phyloP scores from a whole-genome alignment of 371 early-diverging fungal species.

The Apophysomyces trapeziformis region DNA sequence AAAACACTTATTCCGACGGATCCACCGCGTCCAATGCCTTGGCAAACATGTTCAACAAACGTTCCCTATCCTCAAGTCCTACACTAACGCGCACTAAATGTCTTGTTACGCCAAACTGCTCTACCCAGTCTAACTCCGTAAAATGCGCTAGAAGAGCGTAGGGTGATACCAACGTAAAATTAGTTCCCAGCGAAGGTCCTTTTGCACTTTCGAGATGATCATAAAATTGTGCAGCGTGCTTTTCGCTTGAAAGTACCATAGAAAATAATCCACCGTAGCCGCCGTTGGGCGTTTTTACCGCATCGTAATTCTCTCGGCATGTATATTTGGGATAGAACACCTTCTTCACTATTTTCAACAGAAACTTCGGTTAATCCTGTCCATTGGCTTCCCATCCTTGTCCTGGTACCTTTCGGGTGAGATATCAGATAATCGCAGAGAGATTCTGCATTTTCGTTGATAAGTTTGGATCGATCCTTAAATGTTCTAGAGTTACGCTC shows the following conservation, averaged over 20 bases:
- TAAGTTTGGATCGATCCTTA: constrained; percentile 66
- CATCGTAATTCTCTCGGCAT: constrained; percentile 68
- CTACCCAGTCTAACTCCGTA: constrained; percentile 92
- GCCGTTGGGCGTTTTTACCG: constrained; percentile 58
- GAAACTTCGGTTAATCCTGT: constrained; percentile 1
- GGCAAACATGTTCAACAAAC: constrained; percentile 67
- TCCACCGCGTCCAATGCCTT: constrained; percentile 72
- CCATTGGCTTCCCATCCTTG: not conserved
- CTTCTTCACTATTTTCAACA: constrained; percentile 53
- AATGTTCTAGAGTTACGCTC: constrained; percentile 95
- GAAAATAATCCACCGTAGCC: constrained; percentile 95
- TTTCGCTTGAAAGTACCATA: constrained; percentile 66
- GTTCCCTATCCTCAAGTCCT: constrained; percentile 80
- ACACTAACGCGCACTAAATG: constrained; percentile 88
- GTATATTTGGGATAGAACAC: constrained; percentile 89
- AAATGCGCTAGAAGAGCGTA: constrained; percentile 96
- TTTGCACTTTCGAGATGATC: constrained; percentile 83
- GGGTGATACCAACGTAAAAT: constrained; percentile 93
- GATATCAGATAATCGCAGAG: constrained; percentile 71
- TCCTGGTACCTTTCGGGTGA: constrained; percentile 65
- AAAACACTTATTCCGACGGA: constrained; percentile 9
- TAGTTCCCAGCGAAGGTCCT: constrained; percentile 96
- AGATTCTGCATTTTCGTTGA: constrained; percentile 82
- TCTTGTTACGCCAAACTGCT: constrained; percentile 76
- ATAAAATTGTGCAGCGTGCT: constrained; percentile 75